Base-by-base conservation (phyloP, 2,329 filamentous ascomycete species). In the Colletotrichum agaves region DNA sequence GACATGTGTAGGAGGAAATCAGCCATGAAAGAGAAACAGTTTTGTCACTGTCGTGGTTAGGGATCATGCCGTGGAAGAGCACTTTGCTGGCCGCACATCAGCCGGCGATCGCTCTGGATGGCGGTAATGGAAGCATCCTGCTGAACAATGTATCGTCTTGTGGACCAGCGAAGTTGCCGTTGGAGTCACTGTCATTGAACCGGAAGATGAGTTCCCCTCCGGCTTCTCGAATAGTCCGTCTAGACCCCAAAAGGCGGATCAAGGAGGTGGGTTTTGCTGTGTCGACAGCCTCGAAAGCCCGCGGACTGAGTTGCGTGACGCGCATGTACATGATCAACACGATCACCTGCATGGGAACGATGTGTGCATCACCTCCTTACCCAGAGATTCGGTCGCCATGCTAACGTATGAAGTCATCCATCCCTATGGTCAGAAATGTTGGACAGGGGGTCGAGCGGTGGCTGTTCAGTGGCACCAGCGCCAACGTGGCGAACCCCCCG, bases 361-460 rank as follows among this genome's bases (percentile, higher is more conserved):
- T 52, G 52, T 21, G 31, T 31, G 12, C 39, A 55, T 67, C 53
- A 43, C 41, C 59, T 35, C 23, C 41, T 31, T 41, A 58, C 35
- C 61, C 64, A 67, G 53, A 47, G 19, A 49, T 31, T 67, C 61
- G 64, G 64, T 53, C 53, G 23, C 23, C 53, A 33, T 60, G 64
- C 23, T 43, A 47, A 33, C 31, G 23, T 59, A 59, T 64, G 64
- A 59, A 59, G 55, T 55, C 53, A 64, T 64, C 17, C 53, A 64
- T 64, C 17, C 50, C 33, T 12, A 4, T 47, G 19, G 33, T 7
- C 31, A 39, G 17, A 41, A 27, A 37, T n/a, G 39, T 37, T 49
- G 57, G 53, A 53, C n/a, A 46, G 39, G 64, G 31, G 39, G 12
- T 31, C 19, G 21, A 41, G 39, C 12, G 52, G 21, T 31, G 60